phyloP scores from a whole-genome alignment of 2,329 filamentous ascomycete genomes.

The Penicillium sp. region DNA sequence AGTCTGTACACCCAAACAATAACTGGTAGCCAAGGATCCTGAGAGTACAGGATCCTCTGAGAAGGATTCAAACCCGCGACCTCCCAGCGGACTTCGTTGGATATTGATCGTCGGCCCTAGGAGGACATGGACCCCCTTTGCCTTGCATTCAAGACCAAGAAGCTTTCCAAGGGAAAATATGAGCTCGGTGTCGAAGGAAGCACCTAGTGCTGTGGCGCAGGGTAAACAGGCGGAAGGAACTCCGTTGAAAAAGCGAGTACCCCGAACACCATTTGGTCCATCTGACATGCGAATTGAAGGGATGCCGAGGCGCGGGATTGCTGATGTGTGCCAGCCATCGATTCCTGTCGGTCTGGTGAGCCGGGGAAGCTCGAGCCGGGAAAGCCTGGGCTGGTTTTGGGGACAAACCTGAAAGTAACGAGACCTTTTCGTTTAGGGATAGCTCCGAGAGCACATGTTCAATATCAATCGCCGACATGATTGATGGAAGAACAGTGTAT shows the following conservation, averaged over 20 bases:
- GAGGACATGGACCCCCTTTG: conserved; percentile 73
- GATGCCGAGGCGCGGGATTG: conserved; percentile 64
- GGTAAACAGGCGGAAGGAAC: conserved; percentile 74
- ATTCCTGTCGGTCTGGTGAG: background rate
- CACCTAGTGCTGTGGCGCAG: conserved; percentile 75
- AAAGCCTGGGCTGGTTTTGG: background rate
- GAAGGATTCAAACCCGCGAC: conserved; percentile 84
- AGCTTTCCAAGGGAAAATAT: conserved; percentile 70
- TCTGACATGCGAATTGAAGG: conserved; percentile 68
- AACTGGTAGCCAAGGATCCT: conserved; percentile 72
- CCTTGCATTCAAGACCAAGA: conserved; percentile 70
- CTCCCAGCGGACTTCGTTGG: conserved; percentile 81
- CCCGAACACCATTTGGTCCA: conserved; percentile 70
- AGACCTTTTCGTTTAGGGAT: conserved; percentile 1
- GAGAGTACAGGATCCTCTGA: conserved; percentile 81
- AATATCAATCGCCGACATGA: background rate
- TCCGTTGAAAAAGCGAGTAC: conserved; percentile 68
- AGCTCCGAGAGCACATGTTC: background rate
- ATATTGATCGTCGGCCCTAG: conserved; percentile 80
- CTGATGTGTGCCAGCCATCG: conserved; percentile 71
- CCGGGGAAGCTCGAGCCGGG: background rate
- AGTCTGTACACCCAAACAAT: conserved; percentile 74
- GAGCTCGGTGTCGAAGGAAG: conserved; percentile 74
- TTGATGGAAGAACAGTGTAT: background rate
- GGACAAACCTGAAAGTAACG: background rate